These are phyloP conservation scores for Paracoccidioides brasiliensis DNA, from an alignment of 2,329 filamentous ascomycete genomes.

Conservation along the genomic window DNA sequence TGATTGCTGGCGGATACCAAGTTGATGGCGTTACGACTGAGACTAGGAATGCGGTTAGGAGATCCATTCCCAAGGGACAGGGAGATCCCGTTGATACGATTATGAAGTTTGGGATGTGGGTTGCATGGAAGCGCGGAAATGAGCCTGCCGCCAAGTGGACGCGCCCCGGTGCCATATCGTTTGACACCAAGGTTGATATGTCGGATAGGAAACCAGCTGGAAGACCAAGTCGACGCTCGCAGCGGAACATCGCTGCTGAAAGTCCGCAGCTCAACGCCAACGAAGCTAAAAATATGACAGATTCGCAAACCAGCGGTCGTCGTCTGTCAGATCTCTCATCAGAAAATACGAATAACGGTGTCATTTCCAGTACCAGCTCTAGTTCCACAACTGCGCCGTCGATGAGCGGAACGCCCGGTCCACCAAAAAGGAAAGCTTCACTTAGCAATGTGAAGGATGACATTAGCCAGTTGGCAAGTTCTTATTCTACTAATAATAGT, in stretches of 20 bases:
- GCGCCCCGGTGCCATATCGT: conserved; percentile 42
- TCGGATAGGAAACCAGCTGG: conserved; percentile 43
- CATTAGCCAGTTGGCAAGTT: neutral
- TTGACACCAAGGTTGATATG: conserved; percentile 35
- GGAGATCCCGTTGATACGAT: conserved; percentile 49
- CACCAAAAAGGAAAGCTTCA: conserved; percentile 10
- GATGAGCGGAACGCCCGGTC: conserved; percentile 15
- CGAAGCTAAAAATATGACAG: conserved; percentile 18
- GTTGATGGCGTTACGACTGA: conserved; percentile 49
- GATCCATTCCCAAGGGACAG: conserved; percentile 49
- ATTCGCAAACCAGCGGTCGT: conserved; percentile 24
- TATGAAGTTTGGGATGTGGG: conserved; percentile 50
- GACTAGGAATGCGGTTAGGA: conserved; percentile 45
- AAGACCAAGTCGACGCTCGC: conserved; percentile 42
- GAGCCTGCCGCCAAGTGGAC: conserved; percentile 50
- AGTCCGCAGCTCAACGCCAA: conserved; percentile 19
- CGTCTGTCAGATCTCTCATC: conserved; percentile 19
- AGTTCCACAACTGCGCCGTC: conserved; percentile 13
- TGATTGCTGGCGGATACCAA: conserved; percentile 45
- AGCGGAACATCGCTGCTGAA: conserved; percentile 38
- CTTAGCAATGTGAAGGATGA: conserved; percentile 18
- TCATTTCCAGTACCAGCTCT: conserved; percentile 9
- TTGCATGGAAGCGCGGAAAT: conserved; percentile 55
- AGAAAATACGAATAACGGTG: conserved; percentile 8
- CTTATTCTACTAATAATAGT: too few species aligned